These are phyloP conservation scores for Xylaria venustula DNA, from an alignment of 495 filamentous ascomycete species.

Conservation along the genomic window DNA sequence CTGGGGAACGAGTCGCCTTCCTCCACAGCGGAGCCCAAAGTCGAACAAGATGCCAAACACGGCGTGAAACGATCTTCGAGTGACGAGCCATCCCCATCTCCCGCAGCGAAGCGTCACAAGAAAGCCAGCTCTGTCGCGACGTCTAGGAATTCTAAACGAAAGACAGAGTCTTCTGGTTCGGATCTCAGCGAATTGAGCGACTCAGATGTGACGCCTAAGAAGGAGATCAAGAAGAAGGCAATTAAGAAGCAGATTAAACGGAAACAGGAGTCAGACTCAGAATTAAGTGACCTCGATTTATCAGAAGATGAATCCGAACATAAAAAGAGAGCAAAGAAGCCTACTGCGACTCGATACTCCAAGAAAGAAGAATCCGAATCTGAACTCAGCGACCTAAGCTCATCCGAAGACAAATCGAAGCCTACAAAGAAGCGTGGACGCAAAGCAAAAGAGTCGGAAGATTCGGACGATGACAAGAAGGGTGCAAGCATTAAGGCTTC, in stretches of 20 bases:
- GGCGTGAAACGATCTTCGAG: constrained; percentile 32
- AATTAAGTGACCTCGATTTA: constrained; percentile 26
- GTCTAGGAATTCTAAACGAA: constrained; percentile 20
- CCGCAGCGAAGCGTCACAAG: constrained; percentile 32
- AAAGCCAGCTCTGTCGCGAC: constrained; percentile 20
- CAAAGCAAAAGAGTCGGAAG: constrained; percentile 22
- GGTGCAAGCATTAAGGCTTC: constrained; percentile 19
- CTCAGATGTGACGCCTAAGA: constrained; percentile 26
- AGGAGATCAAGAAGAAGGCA: constrained; percentile 28
- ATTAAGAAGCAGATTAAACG: constrained; percentile 15
- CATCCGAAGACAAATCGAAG: constrained; percentile 34
- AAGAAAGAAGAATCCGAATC: constrained; percentile 34
- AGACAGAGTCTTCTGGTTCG: constrained; percentile 32
- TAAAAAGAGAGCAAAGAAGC: constrained; percentile 16
- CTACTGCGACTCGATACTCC: constrained; percentile 11
- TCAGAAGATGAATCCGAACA: constrained; percentile 24
- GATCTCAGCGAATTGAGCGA: constrained; percentile 27
- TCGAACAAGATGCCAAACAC: constrained; percentile 22
- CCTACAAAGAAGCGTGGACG: constrained; percentile 23
- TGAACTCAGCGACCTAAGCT: constrained; percentile 25
- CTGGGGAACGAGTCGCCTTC: constrained; percentile 15
- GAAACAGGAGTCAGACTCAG: constrained; percentile 25
- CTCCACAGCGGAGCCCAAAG: constrained; percentile 12
- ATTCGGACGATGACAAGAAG: constrained; percentile 18
- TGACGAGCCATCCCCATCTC: constrained; percentile 21